Conservation (phyloP, 306 rosid genomes). For the Acacia crassicarpa region DNA sequence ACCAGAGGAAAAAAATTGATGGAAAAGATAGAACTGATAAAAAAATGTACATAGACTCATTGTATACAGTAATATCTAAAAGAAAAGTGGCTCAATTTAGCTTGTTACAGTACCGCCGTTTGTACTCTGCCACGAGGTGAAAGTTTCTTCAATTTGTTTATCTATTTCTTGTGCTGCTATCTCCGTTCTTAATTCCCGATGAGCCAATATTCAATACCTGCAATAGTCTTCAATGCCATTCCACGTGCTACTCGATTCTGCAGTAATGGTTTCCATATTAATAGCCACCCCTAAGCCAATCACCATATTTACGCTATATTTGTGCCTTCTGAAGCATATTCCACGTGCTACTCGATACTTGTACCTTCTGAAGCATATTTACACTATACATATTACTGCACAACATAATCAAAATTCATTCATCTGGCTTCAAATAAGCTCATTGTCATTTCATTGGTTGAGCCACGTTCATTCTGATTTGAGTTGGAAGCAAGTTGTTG, state of each 20-base stretch:
- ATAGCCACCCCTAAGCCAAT: background rate
- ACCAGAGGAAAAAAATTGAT: background rate
- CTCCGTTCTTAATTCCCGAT: background rate
- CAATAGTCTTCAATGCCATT: background rate
- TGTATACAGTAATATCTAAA: background rate
- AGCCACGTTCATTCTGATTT: slow-evolving; percentile 27
- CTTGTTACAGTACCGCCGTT: background rate
- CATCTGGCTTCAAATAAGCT: background rate
- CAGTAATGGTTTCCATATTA: background rate
- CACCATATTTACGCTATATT: background rate
- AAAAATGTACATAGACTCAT: background rate
- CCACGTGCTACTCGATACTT: too few relatives aligned
- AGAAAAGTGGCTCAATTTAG: background rate
- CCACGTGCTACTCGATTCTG: background rate
- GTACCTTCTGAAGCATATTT: too few relatives aligned
- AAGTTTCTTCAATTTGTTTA: background rate
- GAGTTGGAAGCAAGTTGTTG: slow-evolving; percentile 4
- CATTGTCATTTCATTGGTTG: slow-evolving; percentile 21
- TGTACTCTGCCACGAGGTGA: background rate
- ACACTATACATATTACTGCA: background rate
- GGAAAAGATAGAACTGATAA: background rate
- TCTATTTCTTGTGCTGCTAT: background rate
- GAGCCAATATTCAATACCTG: background rate
- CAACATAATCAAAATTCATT: background rate
- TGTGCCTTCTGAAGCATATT: too few relatives aligned